Conservation (phyloP, 352 stramenopile species). For the Phytophthora colocasiae region DNA sequence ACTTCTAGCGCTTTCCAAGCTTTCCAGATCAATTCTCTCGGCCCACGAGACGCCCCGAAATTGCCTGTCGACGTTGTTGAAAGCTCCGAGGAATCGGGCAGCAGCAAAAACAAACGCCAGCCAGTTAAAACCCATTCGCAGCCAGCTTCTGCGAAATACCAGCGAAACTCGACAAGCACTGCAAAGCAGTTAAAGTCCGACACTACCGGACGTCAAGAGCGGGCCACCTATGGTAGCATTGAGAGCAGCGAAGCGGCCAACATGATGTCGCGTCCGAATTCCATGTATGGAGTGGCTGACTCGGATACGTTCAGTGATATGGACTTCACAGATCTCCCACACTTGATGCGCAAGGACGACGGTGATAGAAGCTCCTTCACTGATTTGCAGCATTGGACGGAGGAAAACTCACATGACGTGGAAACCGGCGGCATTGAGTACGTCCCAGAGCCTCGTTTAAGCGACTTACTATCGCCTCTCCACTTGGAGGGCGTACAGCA, state of each 20-base stretch:
- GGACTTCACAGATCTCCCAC: conserved; percentile 72
- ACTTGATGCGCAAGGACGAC: conserved; percentile 76
- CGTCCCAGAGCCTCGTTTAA: conserved; percentile 27
- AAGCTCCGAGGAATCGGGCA: conserved; percentile 30
- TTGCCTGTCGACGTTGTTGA: conserved; percentile 20
- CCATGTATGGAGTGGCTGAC: conserved; percentile 59
- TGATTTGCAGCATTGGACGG: conserved; percentile 48
- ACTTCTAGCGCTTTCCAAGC: conserved; percentile 70
- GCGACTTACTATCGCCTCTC: conserved; percentile 35
- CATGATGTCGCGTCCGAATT: conserved; percentile 47
- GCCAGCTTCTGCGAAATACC: conserved; percentile 16
- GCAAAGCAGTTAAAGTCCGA: conserved; percentile 28
- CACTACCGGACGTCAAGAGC: conserved; percentile 23
- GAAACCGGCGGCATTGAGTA: conserved; percentile 31
- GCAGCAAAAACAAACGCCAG: conserved; percentile 27
- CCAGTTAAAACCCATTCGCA: conserved; percentile 29
- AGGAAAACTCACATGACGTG: conserved; percentile 13
- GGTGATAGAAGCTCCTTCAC: conserved; percentile 49
- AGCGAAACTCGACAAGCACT: conserved; percentile 37
- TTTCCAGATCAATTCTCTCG: conserved; percentile 55
- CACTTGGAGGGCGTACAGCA: conserved; percentile 36
- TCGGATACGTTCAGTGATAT: conserved; percentile 83
- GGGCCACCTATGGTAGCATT: conserved; percentile 39
- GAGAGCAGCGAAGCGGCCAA: conserved; percentile 36
- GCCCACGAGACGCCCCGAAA: conserved; percentile 28